These are phyloP conservation scores for Gryganskiella cystojenkinii DNA, from an alignment of 192 early-diverging fungal genomes.

Conservation along the genomic window DNA sequence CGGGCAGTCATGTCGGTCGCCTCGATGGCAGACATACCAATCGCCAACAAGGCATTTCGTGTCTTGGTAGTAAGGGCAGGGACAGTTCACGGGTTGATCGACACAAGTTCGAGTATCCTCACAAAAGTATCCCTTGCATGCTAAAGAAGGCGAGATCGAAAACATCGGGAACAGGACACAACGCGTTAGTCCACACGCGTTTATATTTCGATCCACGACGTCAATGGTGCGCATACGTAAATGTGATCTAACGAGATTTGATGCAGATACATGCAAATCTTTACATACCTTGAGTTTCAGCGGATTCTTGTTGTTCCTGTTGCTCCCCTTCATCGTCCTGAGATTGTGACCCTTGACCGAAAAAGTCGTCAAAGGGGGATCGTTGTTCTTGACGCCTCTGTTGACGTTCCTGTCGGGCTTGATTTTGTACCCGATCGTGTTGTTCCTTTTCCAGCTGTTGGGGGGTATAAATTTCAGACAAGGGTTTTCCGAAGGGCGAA, in stretches of 20 bases:
- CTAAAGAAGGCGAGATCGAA: neutral
- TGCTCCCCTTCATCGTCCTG: constrained; percentile 1
- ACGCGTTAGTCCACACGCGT: neutral
- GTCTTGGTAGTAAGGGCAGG: constrained; percentile 24
- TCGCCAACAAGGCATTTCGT: constrained; percentile 35
- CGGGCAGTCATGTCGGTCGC: constrained; percentile 10
- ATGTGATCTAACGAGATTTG: no score
- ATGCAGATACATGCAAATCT: no score
- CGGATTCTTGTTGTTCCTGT: neutral
- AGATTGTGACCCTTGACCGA: constrained; percentile 6
- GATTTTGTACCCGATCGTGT: neutral
- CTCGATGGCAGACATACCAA: constrained; percentile 42
- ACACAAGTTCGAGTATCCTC: constrained; percentile 37
- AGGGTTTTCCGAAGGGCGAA: neutral
- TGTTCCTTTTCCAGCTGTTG: neutral
- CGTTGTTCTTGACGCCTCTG: neutral
- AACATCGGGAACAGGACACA: neutral
- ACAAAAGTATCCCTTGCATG: constrained; percentile 29
- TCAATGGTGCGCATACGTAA: no score
- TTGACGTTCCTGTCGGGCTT: constrained; percentile 8
- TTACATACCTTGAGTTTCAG: neutral
- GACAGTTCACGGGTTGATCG: constrained; percentile 29
- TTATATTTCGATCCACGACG: constrained; percentile 13
- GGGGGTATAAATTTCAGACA: constrained; percentile 12
- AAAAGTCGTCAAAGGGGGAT: constrained; percentile 33